phyloP scores from a whole-genome alignment of 2,329 filamentous ascomycete species.

The Fusarium nelsonii region DNA sequence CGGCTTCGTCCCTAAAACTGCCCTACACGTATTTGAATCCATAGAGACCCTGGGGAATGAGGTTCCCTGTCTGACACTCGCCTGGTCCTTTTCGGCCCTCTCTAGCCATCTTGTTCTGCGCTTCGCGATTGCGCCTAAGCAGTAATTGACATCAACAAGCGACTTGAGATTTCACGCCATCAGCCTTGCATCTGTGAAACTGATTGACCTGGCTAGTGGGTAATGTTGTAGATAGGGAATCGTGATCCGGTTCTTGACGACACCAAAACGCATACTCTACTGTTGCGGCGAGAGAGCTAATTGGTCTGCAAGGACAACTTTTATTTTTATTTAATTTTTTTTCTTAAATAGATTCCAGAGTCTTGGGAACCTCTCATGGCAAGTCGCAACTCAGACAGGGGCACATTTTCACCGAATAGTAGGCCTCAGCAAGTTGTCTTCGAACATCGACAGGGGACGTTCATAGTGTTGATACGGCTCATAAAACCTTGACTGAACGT shows the following conservation, averaged over 20 bases:
- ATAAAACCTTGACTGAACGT: neutral
- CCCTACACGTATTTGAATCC: slow-evolving; percentile 30
- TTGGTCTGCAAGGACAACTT: neutral
- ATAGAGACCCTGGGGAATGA: slow-evolving; percentile 40
- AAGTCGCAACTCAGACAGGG: slow-evolving; percentile 10
- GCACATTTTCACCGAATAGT: slow-evolving; percentile 29
- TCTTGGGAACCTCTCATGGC: slow-evolving; percentile 31
- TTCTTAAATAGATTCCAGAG: slow-evolving; percentile 28
- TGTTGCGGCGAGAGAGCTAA: neutral
- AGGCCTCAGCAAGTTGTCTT: slow-evolving; percentile 3
- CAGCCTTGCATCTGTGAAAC: neutral
- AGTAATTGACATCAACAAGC: neutral
- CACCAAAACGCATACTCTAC: too few species aligned
- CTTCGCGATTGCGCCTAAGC: neutral
- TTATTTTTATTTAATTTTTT: too few species aligned
- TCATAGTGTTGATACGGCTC: neutral
- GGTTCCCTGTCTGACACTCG: slow-evolving; percentile 45
- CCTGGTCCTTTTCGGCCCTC: neutral
- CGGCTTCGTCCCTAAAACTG: slow-evolving; percentile 34
- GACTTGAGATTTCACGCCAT: neutral
- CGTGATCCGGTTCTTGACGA: neutral
- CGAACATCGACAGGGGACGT: neutral
- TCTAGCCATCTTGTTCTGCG: neutral
- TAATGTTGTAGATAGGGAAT: neutral
- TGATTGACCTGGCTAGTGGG: neutral